Percentiles rank a stretch among this genome's conserved stretches.
Evolutionary conservation across 2,329 filamentous ascomycete genomes (phyloP).

Genomic region (Ophiostoma himal-ulmi): DNA sequence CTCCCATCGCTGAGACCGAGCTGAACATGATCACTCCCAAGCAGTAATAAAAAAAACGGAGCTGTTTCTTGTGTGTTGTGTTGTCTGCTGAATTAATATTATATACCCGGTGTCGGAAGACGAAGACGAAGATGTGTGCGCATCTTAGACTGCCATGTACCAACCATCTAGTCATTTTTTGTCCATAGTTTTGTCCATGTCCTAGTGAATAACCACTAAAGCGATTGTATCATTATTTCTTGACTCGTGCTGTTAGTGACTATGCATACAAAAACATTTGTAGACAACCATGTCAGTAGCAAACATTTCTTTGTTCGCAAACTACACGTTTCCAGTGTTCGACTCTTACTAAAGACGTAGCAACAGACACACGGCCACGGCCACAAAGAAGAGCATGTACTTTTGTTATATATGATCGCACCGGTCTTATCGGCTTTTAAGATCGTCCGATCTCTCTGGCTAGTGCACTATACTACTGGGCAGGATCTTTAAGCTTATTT

Average conservation of each 20-base stretch:
- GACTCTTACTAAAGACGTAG: neutral
- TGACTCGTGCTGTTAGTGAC: neutral
- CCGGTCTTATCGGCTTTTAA: neutral
- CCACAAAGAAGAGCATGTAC: neutral
- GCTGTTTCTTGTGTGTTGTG: neutral
- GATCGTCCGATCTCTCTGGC: neutral
- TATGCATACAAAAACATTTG: no score
- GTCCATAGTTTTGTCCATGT: neutral
- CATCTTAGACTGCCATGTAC: neutral
- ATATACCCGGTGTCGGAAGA: neutral
- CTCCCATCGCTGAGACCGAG: slow-evolving; percentile 30
- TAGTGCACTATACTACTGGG: neutral
- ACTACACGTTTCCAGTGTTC: neutral
- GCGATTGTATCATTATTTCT: neutral
- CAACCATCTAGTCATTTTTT: neutral
- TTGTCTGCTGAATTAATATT: neutral
- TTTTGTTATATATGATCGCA: neutral
- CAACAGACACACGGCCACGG: neutral
- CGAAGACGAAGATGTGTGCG: neutral
- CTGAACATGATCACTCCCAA: slow-evolving; percentile 32
- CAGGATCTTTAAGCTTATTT: no score
- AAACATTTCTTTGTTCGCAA: neutral
- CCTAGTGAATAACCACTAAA: neutral
- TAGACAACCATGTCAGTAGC: no score
- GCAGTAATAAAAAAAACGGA: slow-evolving; percentile 25